Evolutionary conservation across 306 rosid species (phyloP), one percentile per base, ranked within the genome.

Genomic region (Vigna trinervia): DNA sequence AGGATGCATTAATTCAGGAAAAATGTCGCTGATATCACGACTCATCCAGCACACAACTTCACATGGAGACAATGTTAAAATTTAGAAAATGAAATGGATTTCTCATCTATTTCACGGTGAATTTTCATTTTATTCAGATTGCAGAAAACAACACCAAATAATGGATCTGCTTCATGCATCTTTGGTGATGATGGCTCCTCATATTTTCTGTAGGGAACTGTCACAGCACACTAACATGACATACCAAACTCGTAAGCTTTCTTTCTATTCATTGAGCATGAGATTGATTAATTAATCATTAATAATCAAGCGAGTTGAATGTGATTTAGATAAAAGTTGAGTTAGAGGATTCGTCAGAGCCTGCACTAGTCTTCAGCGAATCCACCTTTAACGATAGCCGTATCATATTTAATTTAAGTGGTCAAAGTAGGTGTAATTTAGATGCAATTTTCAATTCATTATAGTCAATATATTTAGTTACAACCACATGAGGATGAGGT

Each of bases 31-130:
- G 53, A 30, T 52, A 62, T 69, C 81, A 61, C 81, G 61, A 62
- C 76, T 81, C 38, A 81, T 76, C 78, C 78, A 69, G 74, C 85
- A 61, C 57, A 59, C 51, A 69, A n/a, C 12, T 65, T 69, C 52
- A 59, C 48, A 12, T 57, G 30, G 47, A 34, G 72, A 75, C 61
- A 69, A 75, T 39, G 50, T 59, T n/a, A 30, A 75, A 58, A 11
- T 67, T 50, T 39, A 68, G 22, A 36, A 57, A 66, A 58, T 22
- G 36, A 36, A 53, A 22, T 26, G 5, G 36, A 26, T 26, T 26
- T 26, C 28, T 26, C 28, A 26, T 70, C 69, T 68, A 14, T 67
- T 56, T 38, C 66, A 77, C 12, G 4, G 60, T 69, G 69, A 57
- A 46, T 20, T 69, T 69, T 38, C 15, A 19, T 43, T 47, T 11